Evolutionary conservation across 2,329 filamentous ascomycete genomes (phyloP).

Genomic region (Botrytis tulipae): DNA sequence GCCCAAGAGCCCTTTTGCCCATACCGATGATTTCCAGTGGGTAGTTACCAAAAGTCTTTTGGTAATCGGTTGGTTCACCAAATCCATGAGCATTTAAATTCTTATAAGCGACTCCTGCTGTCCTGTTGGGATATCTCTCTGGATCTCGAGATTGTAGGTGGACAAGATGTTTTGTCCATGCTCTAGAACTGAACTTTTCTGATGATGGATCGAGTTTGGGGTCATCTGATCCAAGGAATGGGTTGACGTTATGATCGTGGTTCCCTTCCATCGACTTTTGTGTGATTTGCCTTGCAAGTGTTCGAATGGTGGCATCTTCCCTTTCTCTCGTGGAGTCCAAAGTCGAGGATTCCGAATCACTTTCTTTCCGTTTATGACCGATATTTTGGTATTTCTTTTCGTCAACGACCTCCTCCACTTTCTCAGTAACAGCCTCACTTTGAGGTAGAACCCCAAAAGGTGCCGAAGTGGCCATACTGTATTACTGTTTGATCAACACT

Average conservation of each 20-base stretch:
- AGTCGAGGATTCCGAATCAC: conserved; percentile 15
- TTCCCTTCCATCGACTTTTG: neutral
- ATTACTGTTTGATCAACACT: neutral
- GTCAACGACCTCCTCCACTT: conserved; percentile 12
- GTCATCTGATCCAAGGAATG: conserved; percentile 49
- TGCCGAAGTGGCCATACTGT: conserved; percentile 24
- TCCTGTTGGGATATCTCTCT: conserved; percentile 42
- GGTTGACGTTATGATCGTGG: conserved; percentile 43
- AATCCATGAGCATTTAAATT: conserved; percentile 24
- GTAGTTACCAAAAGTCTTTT: conserved; percentile 63
- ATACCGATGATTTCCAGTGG: conserved; percentile 51
- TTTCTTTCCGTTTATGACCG: conserved; percentile 1
- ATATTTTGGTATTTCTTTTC: conserved; percentile 3
- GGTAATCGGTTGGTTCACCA: conserved; percentile 37
- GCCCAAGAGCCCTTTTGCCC: conserved; percentile 52
- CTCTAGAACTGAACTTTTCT: conserved; percentile 51
- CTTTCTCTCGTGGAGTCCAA: conserved; percentile 7
- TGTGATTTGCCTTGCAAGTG: conserved; percentile 17
- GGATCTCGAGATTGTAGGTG: conserved; percentile 46
- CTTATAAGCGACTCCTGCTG: conserved; percentile 24
- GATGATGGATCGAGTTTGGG: conserved; percentile 55
- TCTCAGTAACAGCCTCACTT: conserved; percentile 18
- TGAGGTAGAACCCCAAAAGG: conserved; percentile 23
- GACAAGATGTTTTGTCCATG: conserved; percentile 61
- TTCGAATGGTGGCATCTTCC: conserved; percentile 10